These are phyloP conservation scores for Cocos nucifera DNA, from an alignment of 176 grass and related monocot species.

Conservation along the genomic window DNA sequence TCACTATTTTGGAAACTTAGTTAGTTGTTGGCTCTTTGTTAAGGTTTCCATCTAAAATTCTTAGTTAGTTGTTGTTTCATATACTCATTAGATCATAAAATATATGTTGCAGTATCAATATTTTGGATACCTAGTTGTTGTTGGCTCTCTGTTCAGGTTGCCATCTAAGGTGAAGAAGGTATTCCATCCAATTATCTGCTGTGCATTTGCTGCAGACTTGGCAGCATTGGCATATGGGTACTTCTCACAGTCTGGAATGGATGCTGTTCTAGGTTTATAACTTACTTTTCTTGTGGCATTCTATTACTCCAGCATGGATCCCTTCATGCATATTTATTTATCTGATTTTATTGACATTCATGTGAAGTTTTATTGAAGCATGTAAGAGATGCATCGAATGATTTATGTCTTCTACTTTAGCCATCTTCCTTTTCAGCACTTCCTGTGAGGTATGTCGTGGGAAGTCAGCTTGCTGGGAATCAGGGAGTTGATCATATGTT, in stretches of 20 bases:
- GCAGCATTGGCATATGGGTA: slow-evolving; percentile 52
- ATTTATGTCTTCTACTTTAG: too few relatives aligned
- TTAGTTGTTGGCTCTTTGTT: not conserved
- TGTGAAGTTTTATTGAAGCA: too few relatives aligned
- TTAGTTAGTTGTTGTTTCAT: not conserved
- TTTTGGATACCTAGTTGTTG: not conserved
- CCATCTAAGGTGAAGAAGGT: slow-evolving; percentile 53
- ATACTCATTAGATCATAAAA: not conserved
- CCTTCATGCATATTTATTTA: too few relatives aligned
- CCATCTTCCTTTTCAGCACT: too few relatives aligned
- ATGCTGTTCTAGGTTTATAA: slow-evolving; percentile 74
- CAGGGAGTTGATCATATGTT: too few relatives aligned
- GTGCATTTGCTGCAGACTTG: slow-evolving; percentile 65
- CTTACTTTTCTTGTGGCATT: not conserved
- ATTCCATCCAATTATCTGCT: slow-evolving; percentile 84
- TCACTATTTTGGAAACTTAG: not conserved
- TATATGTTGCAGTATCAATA: slow-evolving; percentile 4
- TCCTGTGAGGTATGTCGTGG: too few relatives aligned
- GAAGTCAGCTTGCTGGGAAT: too few relatives aligned
- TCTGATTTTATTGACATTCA: too few relatives aligned
- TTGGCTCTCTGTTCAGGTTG: slow-evolving; percentile 41
- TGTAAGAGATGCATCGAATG: too few relatives aligned
- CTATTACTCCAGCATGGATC: too few relatives aligned
- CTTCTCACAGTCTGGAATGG: slow-evolving; percentile 42
- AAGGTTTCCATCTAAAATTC: too few relatives aligned